A percentile compares a stretch with the other conserved stretches of the same genome.
phyloP scores from a whole-genome alignment of 78 protist species.

The Dictyostelium citrinum region DNA sequence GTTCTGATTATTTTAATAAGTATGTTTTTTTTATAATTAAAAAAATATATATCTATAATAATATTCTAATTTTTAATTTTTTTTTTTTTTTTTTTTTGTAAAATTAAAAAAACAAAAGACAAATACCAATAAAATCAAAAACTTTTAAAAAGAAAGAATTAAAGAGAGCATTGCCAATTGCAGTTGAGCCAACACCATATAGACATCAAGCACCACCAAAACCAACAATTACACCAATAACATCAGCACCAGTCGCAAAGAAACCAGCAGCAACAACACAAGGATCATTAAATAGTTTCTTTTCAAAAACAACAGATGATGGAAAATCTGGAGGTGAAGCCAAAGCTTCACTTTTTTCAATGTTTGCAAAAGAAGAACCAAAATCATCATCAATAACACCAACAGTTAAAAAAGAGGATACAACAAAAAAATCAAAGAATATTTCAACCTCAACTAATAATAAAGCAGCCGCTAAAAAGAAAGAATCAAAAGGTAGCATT shows the following conservation, averaged over 20 bases:
- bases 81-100: background rate
- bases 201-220: background rate
- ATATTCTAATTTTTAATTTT: background rate
- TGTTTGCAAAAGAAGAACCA: background rate
- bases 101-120: background rate
- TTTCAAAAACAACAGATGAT: background rate
- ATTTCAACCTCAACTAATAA: background rate
- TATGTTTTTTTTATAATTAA: background rate
- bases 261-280: background rate
- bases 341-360: background rate
- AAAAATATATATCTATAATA: too few species aligned
- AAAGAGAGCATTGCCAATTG: slow-evolving; percentile 42
- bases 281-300: background rate
- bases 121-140: slow-evolving; percentile 13
- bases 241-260: background rate
- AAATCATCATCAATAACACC: background rate
- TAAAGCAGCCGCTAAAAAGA: background rate
- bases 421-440: background rate
- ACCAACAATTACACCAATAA: background rate
- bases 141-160: slow-evolving; percentile 39
- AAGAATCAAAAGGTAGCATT: background rate
- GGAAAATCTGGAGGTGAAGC: background rate
- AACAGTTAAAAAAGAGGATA: background rate
- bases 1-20: slow-evolving; percentile 36
- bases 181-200: slow-evolving; percentile 15